Percentiles rank a stretch among this genome's conserved stretches.
These are phyloP conservation scores for Coniferiporia sulphurascens DNA, from an alignment of 1,284 basidiomycete species.

Conservation along the genomic window DNA sequence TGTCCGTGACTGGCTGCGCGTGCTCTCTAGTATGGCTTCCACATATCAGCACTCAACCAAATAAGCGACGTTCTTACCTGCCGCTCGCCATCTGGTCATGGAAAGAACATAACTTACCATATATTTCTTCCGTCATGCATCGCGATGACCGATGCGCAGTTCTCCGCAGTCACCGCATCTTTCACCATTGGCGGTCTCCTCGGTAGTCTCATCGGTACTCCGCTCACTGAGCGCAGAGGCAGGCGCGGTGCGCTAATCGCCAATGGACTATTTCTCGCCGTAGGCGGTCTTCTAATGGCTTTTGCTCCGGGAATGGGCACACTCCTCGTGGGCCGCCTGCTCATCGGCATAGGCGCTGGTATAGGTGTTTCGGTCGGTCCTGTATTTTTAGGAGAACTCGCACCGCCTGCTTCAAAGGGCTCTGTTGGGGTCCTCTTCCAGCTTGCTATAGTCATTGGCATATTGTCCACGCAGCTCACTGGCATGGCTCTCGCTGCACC, in stretches of 20 bases:
- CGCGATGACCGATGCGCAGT: constrained; percentile 68
- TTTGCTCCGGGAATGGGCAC: constrained; percentile 52
- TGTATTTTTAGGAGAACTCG: constrained; percentile 79
- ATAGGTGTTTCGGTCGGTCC: constrained; percentile 84
- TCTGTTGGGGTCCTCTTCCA: constrained; percentile 80
- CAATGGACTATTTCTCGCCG: constrained; percentile 53
- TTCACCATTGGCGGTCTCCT: constrained; percentile 87
- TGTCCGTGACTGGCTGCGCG: neutral
- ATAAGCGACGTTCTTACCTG: constrained; percentile 79
- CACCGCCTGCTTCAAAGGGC: constrained; percentile 70
- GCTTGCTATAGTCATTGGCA: constrained; percentile 78
- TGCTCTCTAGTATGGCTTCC: constrained; percentile 61
- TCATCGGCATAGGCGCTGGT: constrained; percentile 79
- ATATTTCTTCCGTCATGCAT: constrained; percentile 61
- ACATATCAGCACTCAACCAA: constrained; percentile 86
- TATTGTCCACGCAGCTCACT: constrained; percentile 71
- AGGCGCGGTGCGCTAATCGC: constrained; percentile 57
- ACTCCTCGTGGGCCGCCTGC: constrained; percentile 64
- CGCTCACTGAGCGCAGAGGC: constrained; percentile 66
- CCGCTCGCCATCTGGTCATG: constrained; percentile 24
- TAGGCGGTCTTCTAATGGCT: constrained; percentile 64
- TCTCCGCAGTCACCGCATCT: constrained; percentile 77
- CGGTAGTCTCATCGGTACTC: constrained; percentile 69
- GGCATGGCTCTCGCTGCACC: constrained; percentile 63
- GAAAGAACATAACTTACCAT: constrained; percentile 22